These are phyloP conservation scores for Cystofilobasidium bisporidii DNA, from an alignment of 768 basidiomycete species.

Conservation along the genomic window DNA sequence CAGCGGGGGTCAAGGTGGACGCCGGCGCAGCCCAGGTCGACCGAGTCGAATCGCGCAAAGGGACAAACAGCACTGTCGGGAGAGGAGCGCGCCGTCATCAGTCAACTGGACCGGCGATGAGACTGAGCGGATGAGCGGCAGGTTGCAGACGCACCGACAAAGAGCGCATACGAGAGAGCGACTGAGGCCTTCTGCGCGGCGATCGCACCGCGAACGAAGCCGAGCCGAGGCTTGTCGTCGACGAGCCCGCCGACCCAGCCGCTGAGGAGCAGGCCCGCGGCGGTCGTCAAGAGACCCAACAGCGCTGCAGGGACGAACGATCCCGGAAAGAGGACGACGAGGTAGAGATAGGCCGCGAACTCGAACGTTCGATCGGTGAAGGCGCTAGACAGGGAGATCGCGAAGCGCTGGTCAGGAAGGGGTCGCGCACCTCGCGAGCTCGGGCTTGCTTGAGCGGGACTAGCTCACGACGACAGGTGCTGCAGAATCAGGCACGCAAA, in stretches of 20 bases:
- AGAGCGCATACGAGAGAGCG: conserved; percentile 4
- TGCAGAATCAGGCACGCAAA: conserved; percentile 15
- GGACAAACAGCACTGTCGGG: conserved; percentile 16
- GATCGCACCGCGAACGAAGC: conserved; percentile 43
- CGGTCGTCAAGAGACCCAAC: conserved; percentile 46
- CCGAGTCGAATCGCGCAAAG: conserved; percentile 2
- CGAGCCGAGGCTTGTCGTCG: conserved; percentile 42
- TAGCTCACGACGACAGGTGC: conserved; percentile 18
- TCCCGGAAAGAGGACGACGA: conserved; percentile 43
- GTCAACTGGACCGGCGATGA: background rate
- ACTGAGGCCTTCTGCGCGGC: conserved; percentile 42
- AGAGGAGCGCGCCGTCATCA: background rate
- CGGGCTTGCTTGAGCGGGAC: no score
- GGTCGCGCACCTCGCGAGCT: background rate
- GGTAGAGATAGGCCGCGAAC: conserved; percentile 38
- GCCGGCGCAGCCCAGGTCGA: conserved; percentile 1
- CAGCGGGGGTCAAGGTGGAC: background rate
- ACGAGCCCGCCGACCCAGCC: conserved; percentile 45
- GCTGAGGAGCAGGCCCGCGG: conserved; percentile 43
- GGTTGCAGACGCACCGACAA: conserved; percentile 4
- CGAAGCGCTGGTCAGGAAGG: no score
- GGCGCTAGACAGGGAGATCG: background rate
- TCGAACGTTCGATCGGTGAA: conserved; percentile 8
- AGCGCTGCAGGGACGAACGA: conserved; percentile 48
- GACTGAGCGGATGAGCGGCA: background rate